phyloP scores from a whole-genome alignment of 371 early-diverging fungal genomes.

The Choanephora cucurbitarum region DNA sequence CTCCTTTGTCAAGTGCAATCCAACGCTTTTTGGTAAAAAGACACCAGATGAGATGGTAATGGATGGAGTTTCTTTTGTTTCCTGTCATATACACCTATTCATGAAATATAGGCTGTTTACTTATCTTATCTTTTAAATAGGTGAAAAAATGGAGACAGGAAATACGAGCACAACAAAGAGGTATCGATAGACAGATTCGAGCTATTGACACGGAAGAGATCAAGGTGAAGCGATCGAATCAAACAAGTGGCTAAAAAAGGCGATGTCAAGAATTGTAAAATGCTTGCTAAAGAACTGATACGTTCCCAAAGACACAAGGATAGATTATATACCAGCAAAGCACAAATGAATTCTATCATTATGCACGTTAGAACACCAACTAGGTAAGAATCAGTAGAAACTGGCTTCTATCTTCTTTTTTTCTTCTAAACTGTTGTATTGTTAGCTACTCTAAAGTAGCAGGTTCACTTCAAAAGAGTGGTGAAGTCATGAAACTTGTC shows the following conservation, averaged over 20 bases:
- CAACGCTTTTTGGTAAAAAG: conserved; percentile 68
- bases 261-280: conserved; percentile 76
- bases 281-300: conserved; percentile 86
- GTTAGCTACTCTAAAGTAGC: conserved; percentile 84
- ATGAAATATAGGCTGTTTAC: too few species aligned
- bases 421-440: neutral
- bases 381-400: conserved; percentile 62
- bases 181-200: conserved; percentile 83
- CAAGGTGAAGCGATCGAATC: conserved; percentile 77
- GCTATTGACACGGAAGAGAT: conserved; percentile 81
- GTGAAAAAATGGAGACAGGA: conserved; percentile 90
- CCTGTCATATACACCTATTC: neutral
- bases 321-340: conserved; percentile 85
- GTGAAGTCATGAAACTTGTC: conserved; percentile 89
- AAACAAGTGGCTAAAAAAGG: conserved; percentile 89
- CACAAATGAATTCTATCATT: conserved; percentile 88
- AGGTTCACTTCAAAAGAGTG: conserved; percentile 85
- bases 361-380: conserved; percentile 92
- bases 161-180: conserved; percentile 85
- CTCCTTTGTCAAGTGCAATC: conserved; percentile 50
- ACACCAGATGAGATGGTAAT: conserved; percentile 68
- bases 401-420: too few species aligned
- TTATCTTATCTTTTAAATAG: conserved; percentile 41
- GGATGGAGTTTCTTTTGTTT: neutral
- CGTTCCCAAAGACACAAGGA: conserved; percentile 79